Evolutionary conservation across 208 protist genomes (phyloP), one percentile per base, ranked within the genome.

Genomic region (Trypanosoma avium): DNA sequence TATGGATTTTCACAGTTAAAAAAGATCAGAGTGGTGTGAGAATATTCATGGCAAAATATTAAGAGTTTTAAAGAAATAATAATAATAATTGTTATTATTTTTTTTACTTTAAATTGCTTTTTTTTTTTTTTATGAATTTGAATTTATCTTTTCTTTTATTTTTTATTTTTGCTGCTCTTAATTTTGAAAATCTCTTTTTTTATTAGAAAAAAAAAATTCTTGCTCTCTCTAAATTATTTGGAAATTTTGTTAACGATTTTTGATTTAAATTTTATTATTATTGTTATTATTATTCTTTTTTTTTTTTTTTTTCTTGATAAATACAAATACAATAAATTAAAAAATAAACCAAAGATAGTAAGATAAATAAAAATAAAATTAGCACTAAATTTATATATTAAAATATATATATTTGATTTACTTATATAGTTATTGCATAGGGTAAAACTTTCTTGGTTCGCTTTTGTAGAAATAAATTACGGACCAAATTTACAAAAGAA

Each of bases 71-170:
- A 15, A 43, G 4, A 43, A 13, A 7, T 19, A 29, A 5, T 26
- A 0, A 19, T 0, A 9, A 4, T 36, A n/a, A 33, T 1, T 33
- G 55, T 30, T 27, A 10, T 43, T 0, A 4, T 7, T 38, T 5
- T 6, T 48, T 48, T 46, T 32, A 33, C 1, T 48, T 2, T 24
- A n/a, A n/a, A 15, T 48, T 48, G 30, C 21, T n/a, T 48, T 10
- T 22, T 43, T 15, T 58, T 59, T 27, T 27, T 17, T 36, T 56
- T 17, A 35, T 24, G 24, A 9, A 7, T n/a, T n/a, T 60, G 24
- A 12, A 36, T 73, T 52, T 61, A 61, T 17, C 36, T 49, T 45
- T 32, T 29, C 19, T 69, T 54, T 45, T 36, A 47, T 38, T 54
- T 26, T 53, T 59, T 50, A 45, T 53, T 58, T 59, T n/a, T n/a